Base-by-base conservation (phyloP, 495 filamentous ascomycete genomes). In the Evernia prunastri region DNA sequence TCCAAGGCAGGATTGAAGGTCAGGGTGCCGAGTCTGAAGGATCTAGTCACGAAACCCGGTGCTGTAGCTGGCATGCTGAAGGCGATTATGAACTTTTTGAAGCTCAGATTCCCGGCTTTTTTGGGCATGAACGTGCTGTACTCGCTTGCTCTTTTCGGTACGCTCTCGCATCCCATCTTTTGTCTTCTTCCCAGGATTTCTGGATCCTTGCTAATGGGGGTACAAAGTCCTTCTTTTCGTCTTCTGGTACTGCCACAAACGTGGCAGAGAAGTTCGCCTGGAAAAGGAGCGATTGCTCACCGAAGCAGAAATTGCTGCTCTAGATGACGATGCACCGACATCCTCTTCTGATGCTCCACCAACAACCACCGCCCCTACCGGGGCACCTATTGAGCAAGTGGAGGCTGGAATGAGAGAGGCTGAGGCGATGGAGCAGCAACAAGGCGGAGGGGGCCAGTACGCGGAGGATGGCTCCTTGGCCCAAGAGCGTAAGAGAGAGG, bases 231-330 rank as follows among this genome's bases (percentile, higher is more conserved):
- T 98, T 17, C 75, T 98, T 37, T 90, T 92, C 72, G 89, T 93
- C 58, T 83, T 97, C 64, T 98, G 93, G 93, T 98, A 98, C 73
- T 97, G 90, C 74, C 89, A 97, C 73, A 96, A 96, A 74, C 85
- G 94, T 18, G 94, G 94, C 42, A 83, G 84, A 20, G 94, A 98
- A 75, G 85, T 85, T 18, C 80, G 94, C 42, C 79, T 96, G 2
- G 90, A 90, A 69, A 83, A 79, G 65, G 90, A 92, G 73, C 79
- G 80, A 11, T 68, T 78, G 15, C 78, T 81, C n/a, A 80, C 78
- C 1, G 79, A 82, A 62, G 75, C 75, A 37, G 81, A 82, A 64
- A 77, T 80, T 47, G 69, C 65, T 17, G 74, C 76, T 67, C 64
- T 81, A 57, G 81, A 80, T 33, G 72, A 79, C 61, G 78, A 77